Percentiles rank a stretch among this genome's conserved stretches.
These are phyloP conservation scores for Pestalotiopsis sp. DNA, from an alignment of 2,329 filamentous ascomycete species.

Conservation along the genomic window DNA sequence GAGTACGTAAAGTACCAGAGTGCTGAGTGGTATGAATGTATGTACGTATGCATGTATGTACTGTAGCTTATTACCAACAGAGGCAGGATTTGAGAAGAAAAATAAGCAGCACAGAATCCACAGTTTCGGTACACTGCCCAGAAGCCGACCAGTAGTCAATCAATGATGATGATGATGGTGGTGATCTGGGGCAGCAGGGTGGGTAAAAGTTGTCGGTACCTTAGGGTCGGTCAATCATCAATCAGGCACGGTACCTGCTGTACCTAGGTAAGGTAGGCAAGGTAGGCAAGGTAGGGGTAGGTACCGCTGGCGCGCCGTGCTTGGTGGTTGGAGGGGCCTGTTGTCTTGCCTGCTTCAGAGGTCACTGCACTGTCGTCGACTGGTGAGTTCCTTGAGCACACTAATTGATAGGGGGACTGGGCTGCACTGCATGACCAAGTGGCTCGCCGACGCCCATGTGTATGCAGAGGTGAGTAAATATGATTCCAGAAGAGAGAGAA, in stretches of 20 bases:
- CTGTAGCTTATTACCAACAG: not conserved
- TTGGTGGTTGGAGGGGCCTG: no score
- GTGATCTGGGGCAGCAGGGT: not conserved
- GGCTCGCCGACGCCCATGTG: no score
- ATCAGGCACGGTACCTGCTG: not conserved
- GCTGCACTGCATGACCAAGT: no score
- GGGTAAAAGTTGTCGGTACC: not conserved
- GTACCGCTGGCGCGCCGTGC: no score
- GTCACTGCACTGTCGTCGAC: no score
- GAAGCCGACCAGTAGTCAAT: not conserved
- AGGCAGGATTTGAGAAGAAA: not conserved
- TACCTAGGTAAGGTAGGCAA: no score
- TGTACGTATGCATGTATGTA: not conserved
- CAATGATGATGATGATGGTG: not conserved
- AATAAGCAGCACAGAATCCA: not conserved
- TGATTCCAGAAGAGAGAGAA: no score
- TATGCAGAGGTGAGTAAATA: no score
- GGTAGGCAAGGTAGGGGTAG: no score
- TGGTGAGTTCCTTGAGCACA: no score
- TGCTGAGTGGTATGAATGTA: not conserved
- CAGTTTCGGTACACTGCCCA: not conserved
- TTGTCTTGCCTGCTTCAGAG: no score
- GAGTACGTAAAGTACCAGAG: not conserved
- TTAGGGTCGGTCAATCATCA: not conserved
- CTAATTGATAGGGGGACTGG: no score